Conservation (phyloP, 495 filamentous ascomycete genomes). For the Penicillium pulvis region DNA sequence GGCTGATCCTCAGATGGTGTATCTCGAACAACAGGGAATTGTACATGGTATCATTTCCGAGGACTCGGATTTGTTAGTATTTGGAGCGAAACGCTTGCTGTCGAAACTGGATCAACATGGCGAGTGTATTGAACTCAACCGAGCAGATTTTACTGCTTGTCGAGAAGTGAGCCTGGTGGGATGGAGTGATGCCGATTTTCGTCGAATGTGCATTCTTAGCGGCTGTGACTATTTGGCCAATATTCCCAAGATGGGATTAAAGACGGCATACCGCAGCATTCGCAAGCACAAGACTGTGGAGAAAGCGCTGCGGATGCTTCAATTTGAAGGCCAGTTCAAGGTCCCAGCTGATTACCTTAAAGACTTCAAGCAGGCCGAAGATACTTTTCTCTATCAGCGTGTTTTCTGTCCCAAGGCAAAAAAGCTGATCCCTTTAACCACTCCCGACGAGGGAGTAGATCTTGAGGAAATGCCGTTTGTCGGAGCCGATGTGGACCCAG, state of each 20-base stretch:
- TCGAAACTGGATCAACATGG: slow-evolving; percentile 96
- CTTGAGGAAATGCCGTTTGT: slow-evolving; percentile 74
- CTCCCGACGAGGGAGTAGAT: slow-evolving; percentile 59
- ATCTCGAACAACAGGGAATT: slow-evolving; percentile 80
- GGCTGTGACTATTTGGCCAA: slow-evolving; percentile 95
- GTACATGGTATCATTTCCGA: slow-evolving; percentile 91
- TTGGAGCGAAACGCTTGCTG: slow-evolving; percentile 84
- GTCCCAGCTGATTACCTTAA: slow-evolving; percentile 79
- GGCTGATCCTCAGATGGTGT: slow-evolving; percentile 94
- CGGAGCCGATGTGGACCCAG: slow-evolving; percentile 66
- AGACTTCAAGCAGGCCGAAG: slow-evolving; percentile 79
- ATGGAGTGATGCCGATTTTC: slow-evolving; percentile 89
- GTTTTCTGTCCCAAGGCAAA: slow-evolving; percentile 81
- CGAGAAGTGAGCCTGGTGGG: slow-evolving; percentile 85
- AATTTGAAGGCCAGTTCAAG: slow-evolving; percentile 81
- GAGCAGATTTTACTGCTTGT: slow-evolving; percentile 82
- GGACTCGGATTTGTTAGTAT: slow-evolving; percentile 95
- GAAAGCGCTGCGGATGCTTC: slow-evolving; percentile 74
- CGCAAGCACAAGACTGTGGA: slow-evolving; percentile 88
- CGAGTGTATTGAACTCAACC: slow-evolving; percentile 87
- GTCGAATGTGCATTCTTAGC: slow-evolving; percentile 93
- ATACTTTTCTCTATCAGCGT: slow-evolving; percentile 91
- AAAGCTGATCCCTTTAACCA: slow-evolving; percentile 70
- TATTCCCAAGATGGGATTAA: slow-evolving; percentile 84
- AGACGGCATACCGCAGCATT: slow-evolving; percentile 88